Evolutionary conservation across 208 protist genomes (phyloP).

Genomic region (Angomonas ambiguus): DNA sequence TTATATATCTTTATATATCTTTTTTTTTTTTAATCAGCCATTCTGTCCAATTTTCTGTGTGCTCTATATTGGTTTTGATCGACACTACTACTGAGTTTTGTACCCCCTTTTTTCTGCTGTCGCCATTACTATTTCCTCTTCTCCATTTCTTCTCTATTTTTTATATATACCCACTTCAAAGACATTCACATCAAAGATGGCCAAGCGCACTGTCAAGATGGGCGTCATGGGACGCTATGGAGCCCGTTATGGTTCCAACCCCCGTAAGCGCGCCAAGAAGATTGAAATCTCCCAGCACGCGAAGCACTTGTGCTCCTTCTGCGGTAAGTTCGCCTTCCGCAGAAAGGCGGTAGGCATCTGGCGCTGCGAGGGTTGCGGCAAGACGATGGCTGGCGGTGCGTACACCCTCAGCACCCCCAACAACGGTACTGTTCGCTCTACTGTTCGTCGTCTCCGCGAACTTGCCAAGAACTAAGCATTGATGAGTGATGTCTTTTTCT

Average conservation of each 20-base stretch:
- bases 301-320: conserved; percentile 98
- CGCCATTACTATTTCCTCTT: conserved; percentile 7
- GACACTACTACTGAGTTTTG: too few species aligned
- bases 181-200: too few species aligned
- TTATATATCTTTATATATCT: neutral
- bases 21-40: too few species aligned
- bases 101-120: conserved; percentile 2
- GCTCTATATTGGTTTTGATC: neutral
- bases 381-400: conserved; percentile 97
- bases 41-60: neutral
- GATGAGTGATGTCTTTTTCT: conserved; percentile 7
- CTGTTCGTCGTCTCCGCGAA: conserved; percentile 98
- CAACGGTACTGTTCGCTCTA: conserved; percentile 96
- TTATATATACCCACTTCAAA: neutral
- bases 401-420: conserved; percentile 94
- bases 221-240: conserved; percentile 99
- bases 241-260: conserved; percentile 98
- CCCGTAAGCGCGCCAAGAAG: conserved; percentile 99
- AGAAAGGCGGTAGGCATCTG: conserved; percentile 98
- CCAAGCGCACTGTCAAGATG: conserved; percentile 99
- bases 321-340: conserved; percentile 97
- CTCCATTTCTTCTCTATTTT: conserved; percentile 12
- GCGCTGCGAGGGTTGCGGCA: conserved; percentile 96
- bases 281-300: conserved; percentile 98
- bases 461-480: conserved; percentile 60